Evolutionary conservation across 306 rosid species (phyloP).

Genomic region (Lablab purpureus): DNA sequence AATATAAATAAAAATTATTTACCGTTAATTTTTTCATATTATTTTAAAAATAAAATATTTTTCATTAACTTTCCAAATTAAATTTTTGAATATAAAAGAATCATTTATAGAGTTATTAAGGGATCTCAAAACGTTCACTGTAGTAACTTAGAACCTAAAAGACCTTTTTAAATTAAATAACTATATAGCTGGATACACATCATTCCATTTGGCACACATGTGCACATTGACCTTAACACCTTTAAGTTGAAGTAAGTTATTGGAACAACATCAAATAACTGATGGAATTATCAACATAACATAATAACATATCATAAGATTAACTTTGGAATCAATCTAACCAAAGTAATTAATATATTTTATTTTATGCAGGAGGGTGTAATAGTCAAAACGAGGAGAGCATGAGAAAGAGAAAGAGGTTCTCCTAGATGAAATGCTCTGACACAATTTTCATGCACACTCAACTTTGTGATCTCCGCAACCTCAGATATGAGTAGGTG

Average conservation of each 20-base stretch:
- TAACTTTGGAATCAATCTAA: no score
- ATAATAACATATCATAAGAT: not conserved
- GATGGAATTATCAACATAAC: not conserved
- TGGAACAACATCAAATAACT: not conserved
- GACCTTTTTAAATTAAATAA: conserved; percentile 18
- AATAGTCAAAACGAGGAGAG: conserved; percentile 24
- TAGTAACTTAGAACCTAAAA: conserved; percentile 11
- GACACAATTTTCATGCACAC: conserved; percentile 63
- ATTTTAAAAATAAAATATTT: no score
- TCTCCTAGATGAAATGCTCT: conserved; percentile 53
- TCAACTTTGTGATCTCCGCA: conserved; percentile 54
- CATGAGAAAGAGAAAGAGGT: conserved; percentile 42
- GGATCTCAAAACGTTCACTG: no score
- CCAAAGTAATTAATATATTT: no score
- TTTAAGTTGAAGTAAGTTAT: conserved; percentile 26
- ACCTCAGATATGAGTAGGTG: conserved; percentile 64
- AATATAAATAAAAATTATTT: no score
- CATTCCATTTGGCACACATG: conserved; percentile 27
- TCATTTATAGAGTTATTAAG: no score
- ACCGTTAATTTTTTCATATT: no score
- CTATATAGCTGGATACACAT: not conserved
- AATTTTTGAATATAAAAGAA: no score
- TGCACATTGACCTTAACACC: conserved; percentile 13
- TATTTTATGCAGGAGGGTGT: conserved; percentile 33
- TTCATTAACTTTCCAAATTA: no score